Evolutionary conservation across 2,329 filamentous ascomycete species (phyloP).

Genomic region (Clarireedia paspali): DNA sequence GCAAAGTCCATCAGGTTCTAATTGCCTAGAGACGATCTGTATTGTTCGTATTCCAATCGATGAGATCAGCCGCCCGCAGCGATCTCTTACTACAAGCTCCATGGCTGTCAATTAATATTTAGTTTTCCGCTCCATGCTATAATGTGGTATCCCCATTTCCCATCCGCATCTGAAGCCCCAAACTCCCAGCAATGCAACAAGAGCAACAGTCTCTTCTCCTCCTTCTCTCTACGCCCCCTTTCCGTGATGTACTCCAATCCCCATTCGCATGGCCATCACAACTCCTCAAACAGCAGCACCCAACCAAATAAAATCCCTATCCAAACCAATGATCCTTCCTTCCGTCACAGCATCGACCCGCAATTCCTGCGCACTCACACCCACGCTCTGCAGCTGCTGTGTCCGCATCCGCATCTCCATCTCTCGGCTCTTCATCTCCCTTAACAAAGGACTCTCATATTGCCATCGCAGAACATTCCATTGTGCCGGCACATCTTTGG

Average conservation of each 20-base stretch:
- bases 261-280: neutral
- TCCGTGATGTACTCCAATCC: neutral
- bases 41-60: too few species aligned
- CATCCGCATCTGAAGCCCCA: too few species aligned
- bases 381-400: too few species aligned
- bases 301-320: neutral
- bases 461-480: slow-evolving; percentile 7
- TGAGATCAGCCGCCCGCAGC: too few species aligned
- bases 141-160: too few species aligned
- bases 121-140: too few species aligned
- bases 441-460: slow-evolving; percentile 3
- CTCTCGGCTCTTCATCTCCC: slow-evolving; percentile 2
- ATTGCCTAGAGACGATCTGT: too few species aligned
- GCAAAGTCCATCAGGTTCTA: too few species aligned
- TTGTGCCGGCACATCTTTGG: slow-evolving; percentile 2
- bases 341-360: neutral
- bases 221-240: neutral
- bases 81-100: too few species aligned
- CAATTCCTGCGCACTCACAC: neutral
- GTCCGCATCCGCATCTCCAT: neutral
- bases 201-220: neutral
- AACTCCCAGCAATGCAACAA: too few species aligned
- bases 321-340: neutral
- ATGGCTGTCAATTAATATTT: too few species aligned
- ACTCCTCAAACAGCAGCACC: neutral